Evolutionary conservation across 768 basidiomycete species (phyloP).

Genomic region (Mycena maculata): DNA sequence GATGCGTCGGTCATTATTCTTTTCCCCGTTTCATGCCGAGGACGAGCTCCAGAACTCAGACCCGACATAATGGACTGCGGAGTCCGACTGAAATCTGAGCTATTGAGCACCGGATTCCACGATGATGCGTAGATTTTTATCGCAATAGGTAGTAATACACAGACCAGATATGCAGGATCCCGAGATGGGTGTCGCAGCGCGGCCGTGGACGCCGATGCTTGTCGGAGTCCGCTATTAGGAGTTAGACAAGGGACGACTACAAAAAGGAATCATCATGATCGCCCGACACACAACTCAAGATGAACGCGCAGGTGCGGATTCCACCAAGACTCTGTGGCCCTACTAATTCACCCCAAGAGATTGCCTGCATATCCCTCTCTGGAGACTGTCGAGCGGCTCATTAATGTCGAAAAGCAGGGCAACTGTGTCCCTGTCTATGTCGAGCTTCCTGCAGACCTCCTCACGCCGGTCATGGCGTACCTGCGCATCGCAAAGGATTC

Average conservation of each 20-base stretch:
- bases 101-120: no score
- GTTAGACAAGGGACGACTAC: neutral
- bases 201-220: constrained; percentile 9
- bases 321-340: constrained; percentile 11
- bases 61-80: no score
- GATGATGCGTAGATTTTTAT: no score
- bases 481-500: constrained; percentile 92
- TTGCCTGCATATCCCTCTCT: constrained; percentile 78
- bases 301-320: constrained; percentile 34
- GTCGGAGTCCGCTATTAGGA: neutral
- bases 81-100: no score
- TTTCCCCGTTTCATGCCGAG: no score
- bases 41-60: no score
- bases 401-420: constrained; percentile 84
- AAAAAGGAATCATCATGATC: neutral
- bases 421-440: constrained; percentile 95
- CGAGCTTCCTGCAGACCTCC: constrained; percentile 93
- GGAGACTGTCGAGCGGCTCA: constrained; percentile 78
- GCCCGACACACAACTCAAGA: constrained; percentile 3
- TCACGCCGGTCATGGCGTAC: constrained; percentile 98
- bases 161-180: neutral
- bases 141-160: neutral
- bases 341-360: constrained; percentile 55
- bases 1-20: no score
- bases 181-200: constrained; percentile 9